Percentiles rank a stretch among this genome's conserved stretches.
Conservation (phyloP, 371 early-diverging fungal genomes). For the Circinella umbellata region DNA sequence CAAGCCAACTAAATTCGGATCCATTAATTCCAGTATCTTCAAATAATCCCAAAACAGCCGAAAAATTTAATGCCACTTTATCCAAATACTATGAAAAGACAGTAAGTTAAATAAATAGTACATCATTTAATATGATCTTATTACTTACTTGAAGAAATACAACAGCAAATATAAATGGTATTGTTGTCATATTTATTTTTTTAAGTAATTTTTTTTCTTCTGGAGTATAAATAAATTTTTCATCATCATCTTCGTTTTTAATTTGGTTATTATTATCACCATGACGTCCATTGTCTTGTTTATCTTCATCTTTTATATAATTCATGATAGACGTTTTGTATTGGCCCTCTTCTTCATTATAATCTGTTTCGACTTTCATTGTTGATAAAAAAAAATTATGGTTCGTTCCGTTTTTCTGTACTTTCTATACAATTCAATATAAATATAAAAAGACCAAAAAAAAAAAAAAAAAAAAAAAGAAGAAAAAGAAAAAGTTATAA, state of each 20-base stretch:
- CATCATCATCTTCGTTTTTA: neutral
- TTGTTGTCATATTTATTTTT: conserved; percentile 17
- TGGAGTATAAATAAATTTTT: neutral
- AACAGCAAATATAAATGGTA: conserved; percentile 16
- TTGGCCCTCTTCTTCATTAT: neutral
- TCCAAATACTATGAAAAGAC: conserved; percentile 28
- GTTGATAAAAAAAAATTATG: neutral
- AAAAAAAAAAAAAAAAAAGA: too few relatives aligned
- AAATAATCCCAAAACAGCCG: conserved; percentile 32
- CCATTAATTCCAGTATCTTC: conserved; percentile 24
- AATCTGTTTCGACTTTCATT: neutral
- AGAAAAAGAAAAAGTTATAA: too few relatives aligned
- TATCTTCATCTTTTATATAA: too few relatives aligned
- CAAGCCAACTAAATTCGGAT: conserved; percentile 30
- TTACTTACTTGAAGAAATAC: conserved; percentile 17
- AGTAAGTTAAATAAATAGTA: neutral
- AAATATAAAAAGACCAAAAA: too few relatives aligned
- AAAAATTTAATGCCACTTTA: conserved; percentile 31
- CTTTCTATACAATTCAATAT: too few relatives aligned
- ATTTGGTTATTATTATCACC: neutral
- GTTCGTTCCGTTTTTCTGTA: too few relatives aligned
- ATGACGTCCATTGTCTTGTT: too few relatives aligned
- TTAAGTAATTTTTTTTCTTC: conserved; percentile 19
- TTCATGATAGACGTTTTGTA: neutral
- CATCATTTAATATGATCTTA: neutral